Evolutionary conservation across 192 early-diverging fungal genomes (phyloP).

Genomic region (Podila minutissima): DNA sequence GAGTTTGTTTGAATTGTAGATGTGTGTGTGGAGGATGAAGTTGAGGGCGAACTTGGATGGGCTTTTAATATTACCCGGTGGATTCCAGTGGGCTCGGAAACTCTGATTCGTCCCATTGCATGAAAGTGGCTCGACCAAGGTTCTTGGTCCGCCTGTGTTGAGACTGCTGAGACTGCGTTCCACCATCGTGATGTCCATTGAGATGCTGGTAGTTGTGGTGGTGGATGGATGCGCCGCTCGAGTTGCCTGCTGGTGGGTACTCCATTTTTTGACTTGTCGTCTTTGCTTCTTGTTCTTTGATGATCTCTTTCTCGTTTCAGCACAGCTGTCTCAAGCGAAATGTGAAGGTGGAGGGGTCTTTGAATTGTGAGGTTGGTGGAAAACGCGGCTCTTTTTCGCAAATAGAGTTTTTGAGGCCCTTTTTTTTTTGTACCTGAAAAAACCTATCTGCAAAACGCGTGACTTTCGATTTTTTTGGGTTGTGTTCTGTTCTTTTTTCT

Average conservation of each 20-base stretch:
- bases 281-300: no score
- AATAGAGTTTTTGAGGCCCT: no score
- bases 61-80: constrained; percentile 16
- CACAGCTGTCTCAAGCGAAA: no score
- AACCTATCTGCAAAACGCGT: no score
- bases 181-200: not conserved
- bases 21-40: not conserved
- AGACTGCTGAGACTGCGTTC: constrained; percentile 11
- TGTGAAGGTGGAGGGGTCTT: no score
- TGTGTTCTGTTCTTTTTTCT: not conserved
- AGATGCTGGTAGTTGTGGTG: not conserved
- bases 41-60: not conserved
- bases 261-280: not conserved
- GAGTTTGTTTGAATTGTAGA: not conserved
- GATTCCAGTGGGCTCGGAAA: constrained; percentile 36
- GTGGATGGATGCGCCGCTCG: no score
- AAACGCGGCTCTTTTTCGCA: no score
- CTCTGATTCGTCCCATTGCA: constrained; percentile 41
- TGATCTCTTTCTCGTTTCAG: no score
- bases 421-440: no score
- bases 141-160: not conserved
- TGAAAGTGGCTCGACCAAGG: constrained; percentile 12
- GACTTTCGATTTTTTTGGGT: no score
- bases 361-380: no score
- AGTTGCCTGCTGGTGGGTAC: not conserved